These are phyloP conservation scores for Microdochium paspali DNA, from an alignment of 2,329 filamentous ascomycete genomes.

Conservation along the genomic window DNA sequence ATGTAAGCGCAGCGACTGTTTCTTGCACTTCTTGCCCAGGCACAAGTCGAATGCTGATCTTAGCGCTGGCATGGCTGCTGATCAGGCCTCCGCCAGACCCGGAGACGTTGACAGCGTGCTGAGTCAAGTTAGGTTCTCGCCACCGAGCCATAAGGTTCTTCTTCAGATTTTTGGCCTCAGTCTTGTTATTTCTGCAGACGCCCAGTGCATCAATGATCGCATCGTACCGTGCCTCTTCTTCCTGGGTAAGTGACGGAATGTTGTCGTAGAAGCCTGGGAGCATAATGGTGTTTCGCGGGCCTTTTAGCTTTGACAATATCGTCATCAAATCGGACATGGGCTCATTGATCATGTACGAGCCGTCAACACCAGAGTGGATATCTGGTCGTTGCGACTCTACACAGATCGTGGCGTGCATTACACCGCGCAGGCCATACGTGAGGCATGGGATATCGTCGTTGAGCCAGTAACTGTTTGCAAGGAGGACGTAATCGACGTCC, in stretches of 20 bases:
- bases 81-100: conserved; percentile 89
- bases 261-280: conserved; percentile 85
- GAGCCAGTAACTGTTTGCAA: conserved; percentile 98
- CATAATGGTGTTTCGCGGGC: conserved; percentile 67
- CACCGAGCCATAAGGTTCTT: conserved; percentile 84
- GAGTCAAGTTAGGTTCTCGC: conserved; percentile 89
- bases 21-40: conserved; percentile 81
- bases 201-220: conserved; percentile 75
- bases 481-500: conserved; percentile 82
- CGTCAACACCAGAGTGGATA: conserved; percentile 93
- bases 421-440: conserved; percentile 87
- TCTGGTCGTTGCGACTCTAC: conserved; percentile 82
- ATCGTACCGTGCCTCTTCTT: conserved; percentile 73
- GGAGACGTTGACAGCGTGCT: conserved; percentile 87
- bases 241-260: conserved; percentile 63
- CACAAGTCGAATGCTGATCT: conserved; percentile 83
- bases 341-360: conserved; percentile 81
- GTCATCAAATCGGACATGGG: conserved; percentile 84
- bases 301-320: conserved; percentile 74
- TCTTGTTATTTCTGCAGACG: conserved; percentile 53
- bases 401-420: conserved; percentile 85
- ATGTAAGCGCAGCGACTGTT: conserved; percentile 58
- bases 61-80: conserved; percentile 77
- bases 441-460: conserved; percentile 92
- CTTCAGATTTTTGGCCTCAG: conserved; percentile 61